Conservation (phyloP, 1,284 basidiomycete species). For the Fomitiporia mediterranea region DNA sequence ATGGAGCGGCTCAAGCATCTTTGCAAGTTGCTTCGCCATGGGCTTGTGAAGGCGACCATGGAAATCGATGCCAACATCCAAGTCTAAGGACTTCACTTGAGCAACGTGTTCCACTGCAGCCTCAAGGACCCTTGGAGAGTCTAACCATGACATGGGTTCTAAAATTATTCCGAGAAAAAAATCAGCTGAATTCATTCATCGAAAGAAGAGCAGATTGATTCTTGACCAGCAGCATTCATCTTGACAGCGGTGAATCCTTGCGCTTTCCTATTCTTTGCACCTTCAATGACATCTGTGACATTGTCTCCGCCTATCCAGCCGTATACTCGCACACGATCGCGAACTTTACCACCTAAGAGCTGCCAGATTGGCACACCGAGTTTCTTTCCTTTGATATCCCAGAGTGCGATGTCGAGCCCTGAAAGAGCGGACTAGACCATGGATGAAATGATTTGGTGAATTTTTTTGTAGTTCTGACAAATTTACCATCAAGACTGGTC, state of each 20-base stretch:
- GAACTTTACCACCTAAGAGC: constrained; percentile 69
- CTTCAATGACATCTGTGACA: constrained; percentile 56
- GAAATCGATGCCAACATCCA: constrained; percentile 65
- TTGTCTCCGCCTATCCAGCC: constrained; percentile 74
- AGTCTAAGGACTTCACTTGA: constrained; percentile 55
- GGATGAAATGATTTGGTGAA: constrained; percentile 7
- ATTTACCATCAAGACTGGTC: constrained; percentile 65
- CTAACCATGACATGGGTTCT: constrained; percentile 37
- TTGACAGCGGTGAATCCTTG: constrained; percentile 76
- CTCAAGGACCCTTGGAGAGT: constrained; percentile 45
- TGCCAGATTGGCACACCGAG: constrained; percentile 74
- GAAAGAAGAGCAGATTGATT: not conserved
- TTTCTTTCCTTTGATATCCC: constrained; percentile 80
- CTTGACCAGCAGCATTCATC: constrained; percentile 66
- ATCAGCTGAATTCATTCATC: constrained; percentile 47
- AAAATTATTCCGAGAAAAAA: constrained; percentile 19
- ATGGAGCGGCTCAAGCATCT: constrained; percentile 57
- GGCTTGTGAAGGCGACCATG: constrained; percentile 66
- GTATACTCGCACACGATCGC: constrained; percentile 54
- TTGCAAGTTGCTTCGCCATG: constrained; percentile 75
- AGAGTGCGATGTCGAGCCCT: constrained; percentile 49
- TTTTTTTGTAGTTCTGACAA: not conserved
- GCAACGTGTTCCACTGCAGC: constrained; percentile 60
- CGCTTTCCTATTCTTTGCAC: constrained; percentile 55
- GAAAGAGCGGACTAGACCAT: constrained; percentile 47